Conservation (phyloP, 2,329 filamentous ascomycete species). For the Sporothrix variecibatus region DNA sequence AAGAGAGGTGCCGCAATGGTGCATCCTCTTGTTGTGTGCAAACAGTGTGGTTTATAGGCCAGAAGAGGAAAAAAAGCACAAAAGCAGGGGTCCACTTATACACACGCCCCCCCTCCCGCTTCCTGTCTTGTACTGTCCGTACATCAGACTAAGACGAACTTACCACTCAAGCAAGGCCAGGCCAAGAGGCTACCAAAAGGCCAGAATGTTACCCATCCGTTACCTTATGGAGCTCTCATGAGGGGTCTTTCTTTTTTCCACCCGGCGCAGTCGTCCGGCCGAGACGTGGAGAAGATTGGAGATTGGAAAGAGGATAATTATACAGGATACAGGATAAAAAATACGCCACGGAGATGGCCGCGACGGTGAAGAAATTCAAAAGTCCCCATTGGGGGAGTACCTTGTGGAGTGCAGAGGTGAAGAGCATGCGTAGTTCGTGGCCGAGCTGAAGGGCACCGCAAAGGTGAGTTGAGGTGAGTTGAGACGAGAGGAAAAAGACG, state of each 20-base stretch:
- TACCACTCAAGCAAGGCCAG: not conserved
- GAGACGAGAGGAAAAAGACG: not conserved
- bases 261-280: not conserved
- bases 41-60: not conserved
- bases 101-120: conserved; percentile 8
- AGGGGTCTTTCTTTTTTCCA: not conserved
- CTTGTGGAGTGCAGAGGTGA: not conserved
- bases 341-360: not conserved
- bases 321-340: not conserved
- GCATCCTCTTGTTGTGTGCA: conserved; percentile 1
- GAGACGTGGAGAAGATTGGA: not conserved
- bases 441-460: not conserved
- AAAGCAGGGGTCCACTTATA: conserved; percentile 18
- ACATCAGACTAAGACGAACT: not conserved
- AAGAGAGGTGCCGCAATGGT: not conserved
- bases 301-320: not conserved
- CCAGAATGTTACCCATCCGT: not conserved
- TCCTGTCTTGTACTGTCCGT: not conserved
- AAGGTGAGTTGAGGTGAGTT: not conserved
- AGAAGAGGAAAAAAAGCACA: conserved; percentile 9
- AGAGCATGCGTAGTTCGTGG: no score
- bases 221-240: not conserved
- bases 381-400: not conserved
- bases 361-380: conserved; percentile 3
- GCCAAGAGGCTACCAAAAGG: not conserved